phyloP scores from a whole-genome alignment of 768 basidiomycete species.

The Collybiopsis confluens region DNA sequence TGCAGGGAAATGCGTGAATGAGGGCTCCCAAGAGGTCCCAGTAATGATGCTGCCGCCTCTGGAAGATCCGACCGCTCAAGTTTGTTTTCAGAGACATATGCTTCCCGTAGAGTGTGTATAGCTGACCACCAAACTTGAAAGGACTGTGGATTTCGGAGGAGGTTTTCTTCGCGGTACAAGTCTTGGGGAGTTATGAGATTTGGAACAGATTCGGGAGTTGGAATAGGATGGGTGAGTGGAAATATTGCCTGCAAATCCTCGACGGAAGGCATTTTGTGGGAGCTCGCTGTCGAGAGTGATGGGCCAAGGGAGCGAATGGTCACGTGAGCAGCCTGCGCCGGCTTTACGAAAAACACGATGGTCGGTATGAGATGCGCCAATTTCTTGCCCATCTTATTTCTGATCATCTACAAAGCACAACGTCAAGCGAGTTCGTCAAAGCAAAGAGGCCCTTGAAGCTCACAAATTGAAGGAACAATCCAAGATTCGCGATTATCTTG shows the following conservation, averaged over 20 bases:
- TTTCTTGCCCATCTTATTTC: slow-evolving; percentile 5
- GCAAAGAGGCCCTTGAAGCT: slow-evolving; percentile 58
- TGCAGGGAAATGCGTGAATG: slow-evolving; percentile 75
- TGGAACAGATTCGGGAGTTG: slow-evolving; percentile 75
- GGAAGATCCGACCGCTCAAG: slow-evolving; percentile 46
- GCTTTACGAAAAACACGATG: slow-evolving; percentile 16
- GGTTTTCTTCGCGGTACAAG: slow-evolving; percentile 88
- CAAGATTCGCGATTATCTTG: slow-evolving; percentile 74
- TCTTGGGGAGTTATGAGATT: slow-evolving; percentile 72
- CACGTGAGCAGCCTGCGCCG: background rate
- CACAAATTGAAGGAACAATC: slow-evolving; percentile 66
- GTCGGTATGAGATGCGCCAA: slow-evolving; percentile 12
- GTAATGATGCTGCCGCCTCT: slow-evolving; percentile 49
- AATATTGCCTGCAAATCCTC: slow-evolving; percentile 58
- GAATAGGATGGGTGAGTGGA: slow-evolving; percentile 82
- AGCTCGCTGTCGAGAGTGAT: background rate
- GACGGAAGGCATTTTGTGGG: slow-evolving; percentile 36
- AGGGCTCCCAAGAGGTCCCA: slow-evolving; percentile 78
- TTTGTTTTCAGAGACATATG: slow-evolving; percentile 52
- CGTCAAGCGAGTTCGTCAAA: slow-evolving; percentile 59
- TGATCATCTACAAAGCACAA: slow-evolving; percentile 48
- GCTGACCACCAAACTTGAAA: slow-evolving; percentile 93
- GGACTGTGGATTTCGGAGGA: slow-evolving; percentile 84
- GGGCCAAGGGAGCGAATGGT: background rate
- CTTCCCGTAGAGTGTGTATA: slow-evolving; percentile 71